Percentiles rank a stretch among this genome's conserved stretches.
Evolutionary conservation across 2,329 filamentous ascomycete genomes (phyloP).

Genomic region (Diaporthe amygdali): DNA sequence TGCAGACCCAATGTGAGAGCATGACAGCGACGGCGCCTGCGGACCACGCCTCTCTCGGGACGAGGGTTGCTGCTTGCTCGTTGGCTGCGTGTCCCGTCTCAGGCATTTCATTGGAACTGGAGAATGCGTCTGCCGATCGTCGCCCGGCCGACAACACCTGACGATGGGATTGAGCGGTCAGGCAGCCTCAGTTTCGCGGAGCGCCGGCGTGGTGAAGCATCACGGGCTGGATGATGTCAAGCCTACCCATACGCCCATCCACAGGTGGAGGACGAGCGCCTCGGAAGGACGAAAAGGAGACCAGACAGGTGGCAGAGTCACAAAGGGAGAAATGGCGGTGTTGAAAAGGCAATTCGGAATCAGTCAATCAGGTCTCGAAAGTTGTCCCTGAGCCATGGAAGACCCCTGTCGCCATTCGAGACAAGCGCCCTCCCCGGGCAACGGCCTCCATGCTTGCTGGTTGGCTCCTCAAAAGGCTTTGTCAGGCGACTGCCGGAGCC

Average conservation of each 20-base stretch:
- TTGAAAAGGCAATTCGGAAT: constrained; percentile 19
- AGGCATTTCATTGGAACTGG: neutral
- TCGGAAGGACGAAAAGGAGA: neutral
- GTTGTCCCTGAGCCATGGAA: constrained; percentile 15
- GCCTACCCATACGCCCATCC: neutral
- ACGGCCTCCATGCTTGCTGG: constrained; percentile 1
- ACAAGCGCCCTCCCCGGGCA: constrained; percentile 4
- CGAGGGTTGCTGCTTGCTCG: constrained; percentile 5
- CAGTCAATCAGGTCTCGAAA: constrained; percentile 19
- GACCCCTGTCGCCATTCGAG: constrained; percentile 12
- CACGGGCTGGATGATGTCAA: constrained; percentile 5
- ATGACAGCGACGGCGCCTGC: neutral
- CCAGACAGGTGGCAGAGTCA: neutral
- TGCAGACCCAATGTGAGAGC: constrained; percentile 6
- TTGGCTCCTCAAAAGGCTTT: neutral
- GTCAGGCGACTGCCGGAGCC: constrained; percentile 19
- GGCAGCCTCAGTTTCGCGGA: constrained; percentile 6
- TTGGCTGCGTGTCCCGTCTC: neutral
- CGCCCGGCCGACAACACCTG: neutral
- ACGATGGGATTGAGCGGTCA: constrained; percentile 16
- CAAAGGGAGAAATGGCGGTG: constrained; percentile 19
- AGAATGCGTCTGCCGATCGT: neutral
- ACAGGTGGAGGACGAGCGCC: neutral
- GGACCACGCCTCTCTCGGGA: neutral
- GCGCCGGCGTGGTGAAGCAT: neutral